A percentile compares a stretch with the other conserved stretches of the same genome.
Conservation (phyloP, 495 filamentous ascomycete genomes). For the Lichenothelia convexa region DNA sequence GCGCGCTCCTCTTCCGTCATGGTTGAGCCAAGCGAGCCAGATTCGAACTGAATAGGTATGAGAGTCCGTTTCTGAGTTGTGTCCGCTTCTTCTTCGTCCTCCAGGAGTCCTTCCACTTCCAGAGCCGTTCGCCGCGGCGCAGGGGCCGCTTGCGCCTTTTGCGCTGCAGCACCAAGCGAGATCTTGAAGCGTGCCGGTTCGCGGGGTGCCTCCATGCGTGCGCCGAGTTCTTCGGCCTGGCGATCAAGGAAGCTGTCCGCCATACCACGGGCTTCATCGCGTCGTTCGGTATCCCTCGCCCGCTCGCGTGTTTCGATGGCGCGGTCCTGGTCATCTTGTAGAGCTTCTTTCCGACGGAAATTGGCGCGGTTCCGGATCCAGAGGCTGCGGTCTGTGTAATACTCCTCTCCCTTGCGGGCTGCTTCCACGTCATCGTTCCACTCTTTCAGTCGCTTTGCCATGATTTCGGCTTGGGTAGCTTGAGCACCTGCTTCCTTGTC, state of each 20-base stretch:
- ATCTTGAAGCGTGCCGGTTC: conserved; percentile 86
- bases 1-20: conserved; percentile 72
- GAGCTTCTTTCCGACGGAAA: conserved; percentile 52
- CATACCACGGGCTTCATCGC: conserved; percentile 65
- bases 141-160: conserved; percentile 53
- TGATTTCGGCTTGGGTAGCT: conserved; percentile 44
- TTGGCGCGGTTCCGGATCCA: conserved; percentile 70
- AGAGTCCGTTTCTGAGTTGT: conserved; percentile 61
- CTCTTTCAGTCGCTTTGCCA: conserved; percentile 53
- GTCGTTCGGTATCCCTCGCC: conserved; percentile 45
- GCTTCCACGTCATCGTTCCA: conserved; percentile 82
- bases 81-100: conserved; percentile 66
- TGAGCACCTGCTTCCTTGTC: conserved; percentile 42
- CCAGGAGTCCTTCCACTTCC: conserved; percentile 82
- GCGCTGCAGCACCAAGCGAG: conserved; percentile 74
- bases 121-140: conserved; percentile 61
- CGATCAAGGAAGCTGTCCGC: conserved; percentile 86
- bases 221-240: conserved; percentile 69
- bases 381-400: conserved; percentile 65
- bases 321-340: conserved; percentile 66
- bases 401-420: conserved; percentile 51
- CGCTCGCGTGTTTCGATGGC: conserved; percentile 57
- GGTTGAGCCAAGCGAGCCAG: conserved; percentile 42
- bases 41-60: conserved; percentile 83
- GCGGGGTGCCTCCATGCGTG: conserved; percentile 32